These are phyloP conservation scores for Mimosa pudica DNA, from an alignment of 306 rosid species.

Conservation along the genomic window DNA sequence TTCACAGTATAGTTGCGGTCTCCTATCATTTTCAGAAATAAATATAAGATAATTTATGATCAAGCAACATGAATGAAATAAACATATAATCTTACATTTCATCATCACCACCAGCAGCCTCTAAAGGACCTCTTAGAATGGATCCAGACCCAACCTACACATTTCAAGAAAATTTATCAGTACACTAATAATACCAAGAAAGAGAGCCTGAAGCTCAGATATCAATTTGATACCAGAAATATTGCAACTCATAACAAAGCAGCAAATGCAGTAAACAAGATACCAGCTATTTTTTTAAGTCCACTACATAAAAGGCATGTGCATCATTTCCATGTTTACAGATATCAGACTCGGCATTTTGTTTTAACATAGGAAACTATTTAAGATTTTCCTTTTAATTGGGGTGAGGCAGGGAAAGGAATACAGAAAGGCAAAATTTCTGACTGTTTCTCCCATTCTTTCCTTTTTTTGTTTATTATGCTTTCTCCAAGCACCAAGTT, in stretches of 20 bases:
- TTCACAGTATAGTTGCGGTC: conserved; percentile 70
- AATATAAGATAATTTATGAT: conserved; percentile 6
- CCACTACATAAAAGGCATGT: too few species aligned
- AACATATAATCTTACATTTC: conserved; percentile 44
- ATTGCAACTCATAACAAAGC: conserved; percentile 20
- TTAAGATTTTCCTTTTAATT: too few species aligned
- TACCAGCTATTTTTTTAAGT: not conserved
- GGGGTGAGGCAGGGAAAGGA: too few species aligned
- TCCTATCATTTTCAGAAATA: conserved; percentile 49
- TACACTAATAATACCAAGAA: conserved; percentile 25
- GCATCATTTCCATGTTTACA: too few species aligned
- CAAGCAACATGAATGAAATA: conserved; percentile 20
- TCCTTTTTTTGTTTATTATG: too few species aligned
- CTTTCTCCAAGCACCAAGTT: too few species aligned
- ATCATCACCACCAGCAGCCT: conserved; percentile 43
- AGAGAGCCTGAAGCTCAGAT: conserved; percentile 24
- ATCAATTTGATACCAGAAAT: conserved; percentile 21
- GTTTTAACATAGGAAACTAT: too few species aligned
- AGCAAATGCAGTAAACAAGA: conserved; percentile 29
- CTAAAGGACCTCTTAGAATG: conserved; percentile 83
- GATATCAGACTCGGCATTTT: too few species aligned
- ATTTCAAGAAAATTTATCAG: conserved; percentile 41
- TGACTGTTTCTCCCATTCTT: too few species aligned
- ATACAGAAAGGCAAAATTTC: too few species aligned
- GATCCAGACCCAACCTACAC: conserved; percentile 87